Evolutionary conservation across 148 eudicot species (phyloP).

Genomic region (Fagopyrum esculentum): DNA sequence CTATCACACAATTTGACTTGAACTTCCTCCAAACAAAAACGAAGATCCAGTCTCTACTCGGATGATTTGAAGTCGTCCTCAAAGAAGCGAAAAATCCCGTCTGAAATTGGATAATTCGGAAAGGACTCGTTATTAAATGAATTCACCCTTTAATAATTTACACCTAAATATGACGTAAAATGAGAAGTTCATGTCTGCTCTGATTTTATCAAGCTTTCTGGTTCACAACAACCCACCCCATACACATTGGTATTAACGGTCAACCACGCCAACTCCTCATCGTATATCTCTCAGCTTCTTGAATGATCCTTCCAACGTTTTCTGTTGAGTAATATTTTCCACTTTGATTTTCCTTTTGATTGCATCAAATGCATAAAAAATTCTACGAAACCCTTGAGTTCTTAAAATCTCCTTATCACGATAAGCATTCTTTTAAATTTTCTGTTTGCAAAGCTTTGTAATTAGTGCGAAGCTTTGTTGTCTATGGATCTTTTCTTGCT

Average conservation of each 20-base stretch:
- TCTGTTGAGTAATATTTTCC: neutral
- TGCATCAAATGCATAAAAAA: neutral
- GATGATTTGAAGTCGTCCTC: no score
- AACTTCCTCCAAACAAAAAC: no score
- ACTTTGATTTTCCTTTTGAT: neutral
- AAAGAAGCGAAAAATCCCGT: no score
- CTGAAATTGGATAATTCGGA: no score
- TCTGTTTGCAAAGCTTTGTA: neutral
- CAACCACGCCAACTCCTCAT: neutral
- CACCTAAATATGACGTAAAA: no score
- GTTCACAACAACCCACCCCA: no score
- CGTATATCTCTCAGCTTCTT: neutral
- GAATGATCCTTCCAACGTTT: neutral
- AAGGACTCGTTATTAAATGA: no score
- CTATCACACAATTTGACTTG: no score
- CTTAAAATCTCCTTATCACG: neutral
- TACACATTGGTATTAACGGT: neutral
- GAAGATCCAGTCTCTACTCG: no score
- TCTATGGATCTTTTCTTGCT: constrained; percentile 8
- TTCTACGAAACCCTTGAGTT: constrained; percentile 2
- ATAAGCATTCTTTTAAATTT: neutral
- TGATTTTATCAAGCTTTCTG: no score
- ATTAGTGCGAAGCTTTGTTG: neutral
- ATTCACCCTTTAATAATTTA: no score
- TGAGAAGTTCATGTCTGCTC: no score